Evolutionary conservation across 2,329 filamentous ascomycete species (phyloP).

Genomic region (Arachnopeziza araneosa): DNA sequence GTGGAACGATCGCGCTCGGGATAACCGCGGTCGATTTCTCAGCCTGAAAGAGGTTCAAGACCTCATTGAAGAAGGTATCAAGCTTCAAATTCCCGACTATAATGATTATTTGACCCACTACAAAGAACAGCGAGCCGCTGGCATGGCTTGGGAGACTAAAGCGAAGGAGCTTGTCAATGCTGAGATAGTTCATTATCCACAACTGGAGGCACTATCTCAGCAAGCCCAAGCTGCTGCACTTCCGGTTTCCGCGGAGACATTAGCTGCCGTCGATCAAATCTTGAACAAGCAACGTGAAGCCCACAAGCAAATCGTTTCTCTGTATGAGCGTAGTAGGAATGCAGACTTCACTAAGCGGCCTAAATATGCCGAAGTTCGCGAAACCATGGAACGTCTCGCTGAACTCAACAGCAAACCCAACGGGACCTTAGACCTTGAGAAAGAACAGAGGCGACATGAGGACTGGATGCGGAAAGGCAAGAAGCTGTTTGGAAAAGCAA

Average conservation of each 20-base stretch:
- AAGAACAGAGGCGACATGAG: conserved; percentile 89
- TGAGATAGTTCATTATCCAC: conserved; percentile 87
- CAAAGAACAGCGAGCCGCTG: conserved; percentile 68
- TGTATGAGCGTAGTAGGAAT: conserved; percentile 73
- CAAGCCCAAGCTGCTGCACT: conserved; percentile 67
- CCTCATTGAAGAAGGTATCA: conserved; percentile 70
- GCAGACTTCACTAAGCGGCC: conserved; percentile 73
- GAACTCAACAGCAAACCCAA: conserved; percentile 89
- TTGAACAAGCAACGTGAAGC: conserved; percentile 94
- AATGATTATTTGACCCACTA: conserved; percentile 76
- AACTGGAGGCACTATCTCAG: conserved; percentile 82
- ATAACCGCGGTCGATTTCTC: conserved; percentile 57
- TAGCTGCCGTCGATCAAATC: conserved; percentile 81
- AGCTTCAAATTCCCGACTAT: conserved; percentile 70
- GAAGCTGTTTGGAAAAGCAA: conserved; percentile 96
- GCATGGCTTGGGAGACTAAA: conserved; percentile 87
- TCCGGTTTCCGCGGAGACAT: conserved; percentile 76
- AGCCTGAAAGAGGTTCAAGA: conserved; percentile 73
- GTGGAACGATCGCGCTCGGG: conserved; percentile 77
- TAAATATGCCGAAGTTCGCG: conserved; percentile 82
- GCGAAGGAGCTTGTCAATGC: conserved; percentile 89
- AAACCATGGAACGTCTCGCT: conserved; percentile 80
- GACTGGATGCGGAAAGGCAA: conserved; percentile 99
- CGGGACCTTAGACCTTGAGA: conserved; percentile 88
- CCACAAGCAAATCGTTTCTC: conserved; percentile 76